Evolutionary conservation across 768 basidiomycete genomes (phyloP), one percentile per base, ranked within the genome.

Genomic region (Boletus reticulatus): DNA sequence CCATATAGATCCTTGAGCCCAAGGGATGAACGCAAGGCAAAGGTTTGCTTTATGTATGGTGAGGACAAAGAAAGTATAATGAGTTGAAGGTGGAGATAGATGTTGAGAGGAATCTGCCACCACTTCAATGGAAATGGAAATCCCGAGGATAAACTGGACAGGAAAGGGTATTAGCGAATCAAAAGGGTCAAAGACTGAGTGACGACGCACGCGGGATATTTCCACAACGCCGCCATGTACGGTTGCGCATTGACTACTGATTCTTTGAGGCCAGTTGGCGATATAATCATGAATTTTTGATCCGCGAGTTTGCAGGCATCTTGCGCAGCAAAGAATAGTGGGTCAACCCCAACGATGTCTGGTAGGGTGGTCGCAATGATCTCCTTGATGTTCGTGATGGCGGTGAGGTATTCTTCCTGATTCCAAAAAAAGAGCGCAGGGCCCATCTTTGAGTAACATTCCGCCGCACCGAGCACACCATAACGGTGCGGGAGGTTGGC

Each of bases 21-120:
- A 27, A 50, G 52, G 2, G 60, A 59, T 38, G 2, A 17, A 31
- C 55, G 55, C 4, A 46, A 16, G 31, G 39, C 22, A 12, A 9
- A 5, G 1, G 36, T 24, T 29, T 32, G 32, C 8, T 17, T 48
- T 4, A 36, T 4, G 8, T 29, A 9, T 7, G 9, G 3, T 4
- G 48, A 37, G 3, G 32, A 38, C 31, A 17, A 6, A 0, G 31
- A 2, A 22, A 4, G n/a, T 4, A 41, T 37, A 31, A 17, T 11
- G 24, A 48, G 20, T n/a, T 44, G 52, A 38, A 61, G 50, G 20
- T 13, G 16, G 32, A 54, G 49, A 42, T 57, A 57, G 11, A 45
- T 34, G 34, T 62, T 57, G 34, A 62, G 27, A 13, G 49, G 55
- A 17, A 57, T 42, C 32, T 62, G 53, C 55, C 46, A 62, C 61